Base-by-base conservation (phyloP, 2,329 filamentous ascomycete species). In the Monilinia laxa region DNA sequence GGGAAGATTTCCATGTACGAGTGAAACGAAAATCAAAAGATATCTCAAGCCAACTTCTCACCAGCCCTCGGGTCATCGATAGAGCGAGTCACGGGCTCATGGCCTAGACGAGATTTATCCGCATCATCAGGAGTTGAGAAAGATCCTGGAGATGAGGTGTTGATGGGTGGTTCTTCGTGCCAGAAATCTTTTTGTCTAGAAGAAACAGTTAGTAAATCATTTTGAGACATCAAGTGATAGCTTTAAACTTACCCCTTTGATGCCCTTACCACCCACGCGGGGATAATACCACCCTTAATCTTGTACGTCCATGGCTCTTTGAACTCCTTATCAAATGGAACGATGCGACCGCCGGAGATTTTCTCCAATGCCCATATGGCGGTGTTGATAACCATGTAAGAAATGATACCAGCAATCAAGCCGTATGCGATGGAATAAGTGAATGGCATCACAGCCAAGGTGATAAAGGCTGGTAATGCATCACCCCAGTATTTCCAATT, bases 401-500 rank as follows among this genome's bases (percentile, higher is more conserved):
- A 87, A 73, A 89, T 82, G 73, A 96, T 90, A 64, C 92, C 91
- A 1, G 73, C 90, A 72, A 96, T 96, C 20, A 96, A 82, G 57
- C 92, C 92, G 74, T 96, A 90, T 14, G 92, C 91, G 74, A 96
- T 95, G 51, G 88, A 91, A 81, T 95, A 96, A 2, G 90, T 92
- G 79, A 96, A 95, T 0, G 92, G 92, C 92, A 96, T 96, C 68
- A 93, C 80, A 68, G 88, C 87, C 70, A 96, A 90, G 64, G 90
- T 93, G 42, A 96, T 81, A 79, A 96, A 96, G 4, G 92, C 91
- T 0, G 92, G 92, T 28, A 96, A 83, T 1, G 90, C 89, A 76
- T 96, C 92, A 64, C 92, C 92, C 69, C 91, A 82, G 78, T 96
- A 96, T 56, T 82, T 82, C 92, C 92, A 96, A 83, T 96, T 96